Base-by-base conservation (phyloP, 2,329 filamentous ascomycete species). In the Bimuria novae-zelandiae region DNA sequence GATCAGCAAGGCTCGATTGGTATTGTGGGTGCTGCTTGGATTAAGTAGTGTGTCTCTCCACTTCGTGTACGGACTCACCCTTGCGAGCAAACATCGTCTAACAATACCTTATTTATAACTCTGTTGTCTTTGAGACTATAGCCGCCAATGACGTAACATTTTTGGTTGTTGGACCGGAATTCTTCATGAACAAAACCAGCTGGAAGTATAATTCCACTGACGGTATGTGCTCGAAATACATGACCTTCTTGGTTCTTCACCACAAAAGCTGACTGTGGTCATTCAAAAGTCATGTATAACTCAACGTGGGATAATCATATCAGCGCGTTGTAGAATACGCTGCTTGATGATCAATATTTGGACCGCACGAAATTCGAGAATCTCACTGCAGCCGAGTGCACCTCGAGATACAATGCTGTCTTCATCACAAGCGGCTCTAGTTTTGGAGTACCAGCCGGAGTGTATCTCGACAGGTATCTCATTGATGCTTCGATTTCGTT, bases 101-200 rank as follows among this genome's bases (percentile, higher is more conserved):
- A 43, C 10, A 7, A n/a, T 17, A 4, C 6, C 17, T 4, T 21
- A 64, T 60, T n/a, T 65, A 65, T 53, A 65, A 64, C 45, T 65
- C 62, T 0, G 49, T 56, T 3, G 51, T 67, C 5, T 67, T 64
- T 40, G 49, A 56, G 10, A 62, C 63, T 0, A 54, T 59, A 8
- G 46, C 54, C 2, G 54, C 59, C 12, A 60, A 65, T 25, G 46
- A 55, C 10, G 49, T 54, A 14, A 40, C 48, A 21, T 53, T 59
- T 22, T 42, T 51, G 16, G 27, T 51, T 1, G 56, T 56, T 7
- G 23, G 33, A 2, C 45, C 49, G 3, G 56, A 52, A n/a, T 59
- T 59, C 39, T 55, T 59, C 23, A 57, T 48, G 17, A 27, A 46
- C 23, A 45, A 44, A 21, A 25, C 45, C 14, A 48, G 37, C 30